Evolutionary conservation across 2,329 filamentous ascomycete species (phyloP).

Genomic region (Tolypocladium endophyticum): DNA sequence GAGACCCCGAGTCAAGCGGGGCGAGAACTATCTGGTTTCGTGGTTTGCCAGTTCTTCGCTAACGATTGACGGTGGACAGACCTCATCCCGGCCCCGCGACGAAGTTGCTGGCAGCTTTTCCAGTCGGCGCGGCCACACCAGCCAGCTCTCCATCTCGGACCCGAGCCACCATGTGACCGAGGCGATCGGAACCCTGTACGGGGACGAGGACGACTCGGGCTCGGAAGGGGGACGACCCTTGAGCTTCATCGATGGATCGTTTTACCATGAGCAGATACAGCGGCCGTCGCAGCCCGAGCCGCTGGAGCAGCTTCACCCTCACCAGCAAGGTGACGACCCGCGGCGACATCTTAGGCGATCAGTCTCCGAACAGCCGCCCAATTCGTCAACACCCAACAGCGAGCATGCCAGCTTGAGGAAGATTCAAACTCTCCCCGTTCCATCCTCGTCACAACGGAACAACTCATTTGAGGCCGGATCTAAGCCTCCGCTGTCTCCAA

Average conservation of each 20-base stretch:
- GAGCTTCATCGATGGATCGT: constrained; percentile 56
- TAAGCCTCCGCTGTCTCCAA: constrained; percentile 39
- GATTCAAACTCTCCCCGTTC: constrained; percentile 29
- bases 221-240: constrained; percentile 50
- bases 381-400: constrained; percentile 16
- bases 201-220: constrained; percentile 58
- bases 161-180: constrained; percentile 91
- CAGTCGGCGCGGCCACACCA: constrained; percentile 47
- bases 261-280: constrained; percentile 41
- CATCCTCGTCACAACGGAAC: constrained; percentile 28
- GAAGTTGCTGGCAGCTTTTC: constrained; percentile 47
- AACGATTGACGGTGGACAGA: constrained; percentile 23
- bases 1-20: background rate
- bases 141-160: constrained; percentile 64
- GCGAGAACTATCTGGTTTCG: background rate
- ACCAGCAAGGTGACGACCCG: constrained; percentile 23
- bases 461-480: constrained; percentile 29
- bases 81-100: constrained; percentile 45
- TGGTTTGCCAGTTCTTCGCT: background rate
- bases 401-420: constrained; percentile 27
- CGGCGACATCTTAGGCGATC: constrained; percentile 33
- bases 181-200: constrained; percentile 84
- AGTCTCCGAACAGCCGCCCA: constrained; percentile 31
- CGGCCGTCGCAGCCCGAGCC: constrained; percentile 11
- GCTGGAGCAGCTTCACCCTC: constrained; percentile 10